These are phyloP conservation scores for Aspergillus sp. DNA, from an alignment of 2,329 filamentous ascomycete species.

Conservation along the genomic window DNA sequence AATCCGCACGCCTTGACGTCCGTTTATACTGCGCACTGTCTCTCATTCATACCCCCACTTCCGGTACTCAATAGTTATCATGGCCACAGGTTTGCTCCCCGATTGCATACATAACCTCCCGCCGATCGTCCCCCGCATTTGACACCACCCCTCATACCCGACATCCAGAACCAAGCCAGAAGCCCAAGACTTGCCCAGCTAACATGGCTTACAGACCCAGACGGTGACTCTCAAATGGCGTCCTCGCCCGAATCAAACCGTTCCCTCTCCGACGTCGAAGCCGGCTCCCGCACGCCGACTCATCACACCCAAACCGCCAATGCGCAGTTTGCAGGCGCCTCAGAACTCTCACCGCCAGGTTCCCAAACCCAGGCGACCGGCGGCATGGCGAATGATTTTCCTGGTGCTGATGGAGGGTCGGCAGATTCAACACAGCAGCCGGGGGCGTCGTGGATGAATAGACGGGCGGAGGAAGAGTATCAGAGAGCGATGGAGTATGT, in stretches of 20 bases:
- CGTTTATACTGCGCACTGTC: background rate
- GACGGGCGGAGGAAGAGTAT: constrained; percentile 58
- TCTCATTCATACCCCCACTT: background rate
- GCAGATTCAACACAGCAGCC: constrained; percentile 28
- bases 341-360: constrained; percentile 57
- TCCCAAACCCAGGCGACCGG: constrained; percentile 41
- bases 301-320: constrained; percentile 25
- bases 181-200: background rate
- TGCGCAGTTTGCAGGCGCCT: constrained; percentile 25
- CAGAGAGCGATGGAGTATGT: constrained; percentile 51
- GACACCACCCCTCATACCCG: background rate
- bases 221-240: constrained; percentile 59
- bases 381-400: background rate
- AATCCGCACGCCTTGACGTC: background rate
- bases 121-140: background rate
- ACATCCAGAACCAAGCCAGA: background rate
- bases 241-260: constrained; percentile 44
- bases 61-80: constrained; percentile 4
- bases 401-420: background rate
- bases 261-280: constrained; percentile 37
- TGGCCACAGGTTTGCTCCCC: constrained; percentile 24
- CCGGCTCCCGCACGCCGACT: constrained; percentile 46
- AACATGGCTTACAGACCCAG: constrained; percentile 41
- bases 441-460: constrained; percentile 55
- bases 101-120: constrained; percentile 2